Evolutionary conservation across 495 filamentous ascomycete genomes (phyloP).

Genomic region (Daldinia childiae): DNA sequence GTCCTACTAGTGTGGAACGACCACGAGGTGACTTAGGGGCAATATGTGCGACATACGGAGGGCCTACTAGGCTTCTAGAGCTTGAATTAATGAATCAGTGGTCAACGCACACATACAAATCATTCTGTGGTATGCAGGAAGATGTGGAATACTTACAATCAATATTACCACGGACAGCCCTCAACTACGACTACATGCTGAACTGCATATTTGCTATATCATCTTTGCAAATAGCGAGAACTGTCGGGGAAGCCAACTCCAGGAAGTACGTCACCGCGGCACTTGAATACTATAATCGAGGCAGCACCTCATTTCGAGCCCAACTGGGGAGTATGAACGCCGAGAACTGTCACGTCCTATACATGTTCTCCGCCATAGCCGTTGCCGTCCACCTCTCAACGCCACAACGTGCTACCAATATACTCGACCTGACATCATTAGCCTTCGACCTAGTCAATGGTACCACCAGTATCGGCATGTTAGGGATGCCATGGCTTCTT

Average conservation of each 20-base stretch:
- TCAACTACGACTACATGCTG: conserved; percentile 46
- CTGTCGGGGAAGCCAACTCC: conserved; percentile 24
- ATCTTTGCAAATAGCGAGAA: conserved; percentile 45
- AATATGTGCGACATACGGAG: conserved; percentile 37
- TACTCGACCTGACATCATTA: conserved; percentile 35
- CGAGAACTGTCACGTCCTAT: conserved; percentile 42
- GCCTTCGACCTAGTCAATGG: conserved; percentile 47
- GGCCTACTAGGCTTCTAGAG: conserved; percentile 42
- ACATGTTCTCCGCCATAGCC: conserved; percentile 49
- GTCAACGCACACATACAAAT: conserved; percentile 48
- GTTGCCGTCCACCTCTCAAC: conserved; percentile 46
- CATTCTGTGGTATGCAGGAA: conserved; percentile 45
- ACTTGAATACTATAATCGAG: conserved; percentile 47
- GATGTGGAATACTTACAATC: conserved; percentile 44
- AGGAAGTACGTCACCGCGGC: conserved; percentile 43
- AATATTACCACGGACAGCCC: conserved; percentile 40
- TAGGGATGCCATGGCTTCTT: conserved; percentile 42
- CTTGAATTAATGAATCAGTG: conserved; percentile 52
- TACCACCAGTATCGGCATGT: conserved; percentile 37
- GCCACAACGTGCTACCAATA: conserved; percentile 29
- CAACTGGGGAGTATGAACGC: conserved; percentile 41
- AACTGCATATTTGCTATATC: conserved; percentile 49
- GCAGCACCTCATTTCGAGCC: conserved; percentile 46
- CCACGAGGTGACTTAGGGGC: conserved; percentile 30
- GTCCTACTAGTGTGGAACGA: conserved; percentile 9